Conservation (phyloP, 1,284 basidiomycete species). For the Trametes pubescens region DNA sequence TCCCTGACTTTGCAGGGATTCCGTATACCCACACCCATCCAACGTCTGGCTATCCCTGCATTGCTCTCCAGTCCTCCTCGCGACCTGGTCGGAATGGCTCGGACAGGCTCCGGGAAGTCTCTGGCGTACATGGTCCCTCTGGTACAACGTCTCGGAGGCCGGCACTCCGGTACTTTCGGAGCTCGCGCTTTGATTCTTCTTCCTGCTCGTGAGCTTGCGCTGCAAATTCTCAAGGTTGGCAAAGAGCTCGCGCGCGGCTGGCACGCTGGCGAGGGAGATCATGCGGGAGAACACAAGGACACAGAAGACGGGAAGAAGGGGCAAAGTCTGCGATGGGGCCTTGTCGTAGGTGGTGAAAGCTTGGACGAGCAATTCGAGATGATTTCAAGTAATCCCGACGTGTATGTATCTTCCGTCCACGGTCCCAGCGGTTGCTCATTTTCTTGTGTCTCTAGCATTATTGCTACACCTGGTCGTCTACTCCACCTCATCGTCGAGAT, state of each 20-base stretch:
- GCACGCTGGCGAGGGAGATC: conserved; percentile 62
- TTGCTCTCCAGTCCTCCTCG: conserved; percentile 87
- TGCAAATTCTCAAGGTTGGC: conserved; percentile 94
- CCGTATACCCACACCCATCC: conserved; percentile 96
- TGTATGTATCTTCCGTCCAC: conserved; percentile 63
- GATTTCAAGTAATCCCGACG: conserved; percentile 93
- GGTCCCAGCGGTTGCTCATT: conserved; percentile 22
- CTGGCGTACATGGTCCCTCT: conserved; percentile 96
- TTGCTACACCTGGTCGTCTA: conserved; percentile 97
- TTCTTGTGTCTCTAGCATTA: conserved; percentile 66
- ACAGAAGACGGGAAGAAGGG: conserved; percentile 65
- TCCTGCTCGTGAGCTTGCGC: conserved; percentile 93
- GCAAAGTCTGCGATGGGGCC: conserved; percentile 87
- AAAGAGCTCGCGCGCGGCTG: conserved; percentile 91
- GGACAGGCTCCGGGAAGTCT: conserved; percentile 98
- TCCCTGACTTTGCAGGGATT: conserved; percentile 94
- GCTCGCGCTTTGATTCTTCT: conserved; percentile 90
- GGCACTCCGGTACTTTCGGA: conserved; percentile 84
- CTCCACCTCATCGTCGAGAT: conserved; percentile 97
- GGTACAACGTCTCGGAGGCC: conserved; percentile 85
- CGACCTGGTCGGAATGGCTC: conserved; percentile 98
- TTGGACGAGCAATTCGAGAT: conserved; percentile 97
- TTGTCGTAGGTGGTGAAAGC: conserved; percentile 96
- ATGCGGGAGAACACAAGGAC: conserved; percentile 72
- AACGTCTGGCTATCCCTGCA: conserved; percentile 89